Evolutionary conservation across 164 flowering plant species (phyloP), one percentile per base, ranked within the genome.

Genomic region (Umbilicus rupestris): DNA sequence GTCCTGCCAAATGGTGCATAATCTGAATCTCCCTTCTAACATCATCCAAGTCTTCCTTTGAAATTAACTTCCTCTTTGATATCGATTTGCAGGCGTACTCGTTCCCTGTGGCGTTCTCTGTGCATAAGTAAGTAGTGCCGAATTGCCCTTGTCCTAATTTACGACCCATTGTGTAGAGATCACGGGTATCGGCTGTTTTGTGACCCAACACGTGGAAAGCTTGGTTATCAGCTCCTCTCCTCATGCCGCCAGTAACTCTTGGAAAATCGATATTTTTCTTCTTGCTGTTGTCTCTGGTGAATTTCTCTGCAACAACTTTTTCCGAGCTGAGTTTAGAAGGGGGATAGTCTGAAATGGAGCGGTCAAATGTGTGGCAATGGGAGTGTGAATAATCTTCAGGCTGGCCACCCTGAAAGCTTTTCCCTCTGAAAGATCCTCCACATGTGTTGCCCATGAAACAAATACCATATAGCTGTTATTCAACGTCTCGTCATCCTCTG

Each of bases 391-490:
- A n/a, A n/a, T n/a, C n/a, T n/a, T n/a, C n/a, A n/a, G n/a, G n/a
- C n/a, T n/a, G n/a, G n/a, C n/a, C n/a, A n/a, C n/a, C n/a, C 80
- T 81, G 84, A 73, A 77, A 74, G 44, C 9, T 3, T 80, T 79
- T 86, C 26, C 78, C 78, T 72, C 79, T 79, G 67, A 84, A 81
- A 81, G 98, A 86, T 77, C 96, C 92, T 67, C 95, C 88, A 86
- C 96, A 92, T 84, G 94, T 77, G 72, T 92, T 92, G 95, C 98
- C 98, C 98, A 92, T 92, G 84, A 84, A 92, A 85, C 44, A 41
- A 12, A 0, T 41, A 41, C 7, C 3, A 3, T 9, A 14, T 41
- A 41, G 44, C 12, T 9, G n/a, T 41, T 41, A 87, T 50, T 76
- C 68, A 74, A 68, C 37, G 46, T 68, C 71, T 77, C 66, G 66